phyloP scores from a whole-genome alignment of 306 rosid species.

The Glycine tomentella region DNA sequence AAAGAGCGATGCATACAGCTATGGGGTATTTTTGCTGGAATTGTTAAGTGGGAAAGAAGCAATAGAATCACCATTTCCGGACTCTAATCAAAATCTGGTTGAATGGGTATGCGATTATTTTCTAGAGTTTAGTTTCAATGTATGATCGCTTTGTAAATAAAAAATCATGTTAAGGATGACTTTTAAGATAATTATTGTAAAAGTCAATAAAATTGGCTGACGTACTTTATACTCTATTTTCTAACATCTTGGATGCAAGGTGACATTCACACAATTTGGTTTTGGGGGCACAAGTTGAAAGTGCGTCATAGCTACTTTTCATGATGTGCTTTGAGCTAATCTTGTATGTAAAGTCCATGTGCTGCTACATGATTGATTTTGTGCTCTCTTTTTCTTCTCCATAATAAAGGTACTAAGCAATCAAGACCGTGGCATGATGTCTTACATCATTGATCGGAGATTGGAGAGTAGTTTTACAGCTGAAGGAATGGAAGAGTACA shows the following conservation, averaged over 20 bases:
- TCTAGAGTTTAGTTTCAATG: background rate
- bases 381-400: background rate
- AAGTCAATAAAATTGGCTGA: background rate
- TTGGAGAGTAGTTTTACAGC: constrained; percentile 76
- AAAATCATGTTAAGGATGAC: background rate
- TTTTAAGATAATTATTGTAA: background rate
- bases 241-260: background rate
- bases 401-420: constrained; percentile 60
- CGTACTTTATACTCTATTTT: background rate
- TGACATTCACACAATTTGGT: background rate
- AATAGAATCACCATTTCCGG: constrained; percentile 53
- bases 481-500: constrained; percentile 75
- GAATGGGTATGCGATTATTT: constrained; percentile 48
- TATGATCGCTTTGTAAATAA: background rate
- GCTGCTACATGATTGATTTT: constrained; percentile 9
- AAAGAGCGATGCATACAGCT: constrained; percentile 89
- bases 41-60: constrained; percentile 84
- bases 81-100: constrained; percentile 65
- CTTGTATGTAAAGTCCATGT: background rate
- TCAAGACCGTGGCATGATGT: constrained; percentile 48
- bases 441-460: constrained; percentile 63
- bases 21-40: constrained; percentile 85
- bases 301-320: background rate
- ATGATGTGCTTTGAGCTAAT: background rate
- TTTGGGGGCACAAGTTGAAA: background rate